Base-by-base conservation (phyloP, 768 basidiomycete species). In the Hirschioporus abietinus region DNA sequence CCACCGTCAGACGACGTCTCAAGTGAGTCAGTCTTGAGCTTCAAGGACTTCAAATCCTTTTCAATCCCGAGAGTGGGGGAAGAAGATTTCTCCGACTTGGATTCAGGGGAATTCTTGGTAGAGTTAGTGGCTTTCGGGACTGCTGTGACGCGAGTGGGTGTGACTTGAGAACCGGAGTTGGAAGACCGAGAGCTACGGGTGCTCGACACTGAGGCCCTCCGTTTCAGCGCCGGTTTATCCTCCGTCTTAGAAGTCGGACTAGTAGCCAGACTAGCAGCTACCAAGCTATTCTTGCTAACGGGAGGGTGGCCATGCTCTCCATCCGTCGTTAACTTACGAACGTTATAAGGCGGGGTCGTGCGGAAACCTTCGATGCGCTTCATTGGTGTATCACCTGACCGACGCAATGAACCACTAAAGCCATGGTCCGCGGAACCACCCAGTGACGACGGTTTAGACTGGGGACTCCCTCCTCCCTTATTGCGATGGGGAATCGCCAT, bases 1-100 rank as follows among this genome's bases (percentile, higher is more conserved):
- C 88, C 87, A 69, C 88, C 86, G 64, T 85, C 82, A 72, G 84
- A 86, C 71, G 82, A 85, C 8, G 88, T 86, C 67, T 86, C 82
- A 66, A 69, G 74, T 23, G 75, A 71, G n/a, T 72, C 72, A 60
- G 71, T 69, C 2, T 75, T 74, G 63, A 84, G 66, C 42, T 77
- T 80, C 61, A 83, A 72, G 34, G 73, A 70, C 63, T 76, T 74
- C 74, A 82, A 74, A 65, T 78, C 77, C 30, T 75, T 73, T 68
- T 81, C 81, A n/a, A 82, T 64, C 30, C 70, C 71, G 42, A 72
- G 74, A 69, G 66, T 77, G 70, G 71, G 76, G 61, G 70, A 75
- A 63, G 71, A 73, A 72, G 71, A 67, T 68, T 12, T 57, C 66
- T 63, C 72, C 66, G 15, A 35, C 25, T 61, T 69, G 24, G 67